Conservation (phyloP, 805 yeast species). For the Candida krabiensis region DNA sequence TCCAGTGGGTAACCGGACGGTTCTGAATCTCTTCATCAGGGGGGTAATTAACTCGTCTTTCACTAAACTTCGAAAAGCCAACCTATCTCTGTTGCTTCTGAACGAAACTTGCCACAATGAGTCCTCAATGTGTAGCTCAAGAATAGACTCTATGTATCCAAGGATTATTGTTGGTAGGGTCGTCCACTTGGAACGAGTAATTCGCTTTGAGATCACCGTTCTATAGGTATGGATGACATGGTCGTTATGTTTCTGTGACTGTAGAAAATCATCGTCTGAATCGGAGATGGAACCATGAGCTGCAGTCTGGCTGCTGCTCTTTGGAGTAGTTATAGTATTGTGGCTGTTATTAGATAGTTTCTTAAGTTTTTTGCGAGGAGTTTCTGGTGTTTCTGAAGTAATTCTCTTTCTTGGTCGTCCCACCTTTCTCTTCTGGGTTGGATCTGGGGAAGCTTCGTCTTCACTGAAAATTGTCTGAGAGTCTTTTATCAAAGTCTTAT, state of each 20-base stretch:
- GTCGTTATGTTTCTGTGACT: slow-evolving; percentile 2
- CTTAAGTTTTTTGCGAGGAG: neutral
- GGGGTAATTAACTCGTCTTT: slow-evolving; percentile 22
- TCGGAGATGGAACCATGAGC: neutral
- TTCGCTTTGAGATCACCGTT: slow-evolving; percentile 10
- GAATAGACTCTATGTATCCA: slow-evolving; percentile 14
- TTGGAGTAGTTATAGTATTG: neutral
- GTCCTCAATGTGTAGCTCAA: slow-evolving; percentile 23
- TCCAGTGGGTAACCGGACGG: slow-evolving; percentile 27
- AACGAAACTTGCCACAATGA: slow-evolving; percentile 15
- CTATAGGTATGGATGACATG: slow-evolving; percentile 13
- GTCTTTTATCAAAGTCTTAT: slow-evolving; percentile 17
- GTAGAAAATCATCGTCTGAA: slow-evolving; percentile 4
- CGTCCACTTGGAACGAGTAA: slow-evolving; percentile 22
- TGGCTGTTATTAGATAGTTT: neutral
- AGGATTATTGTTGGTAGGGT: slow-evolving; percentile 16
- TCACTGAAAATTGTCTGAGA: slow-evolving; percentile 22
- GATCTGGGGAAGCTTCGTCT: slow-evolving; percentile 16
- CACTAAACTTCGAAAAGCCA: slow-evolving; percentile 20
- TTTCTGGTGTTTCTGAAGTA: neutral
- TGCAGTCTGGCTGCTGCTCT: neutral
- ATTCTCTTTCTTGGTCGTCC: neutral
- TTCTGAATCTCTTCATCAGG: slow-evolving; percentile 20
- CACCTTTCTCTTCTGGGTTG: neutral
- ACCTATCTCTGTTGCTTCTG: slow-evolving; percentile 15